phyloP scores from a whole-genome alignment of 805 yeast genomes.

The Metschnikowia vanudenii region DNA sequence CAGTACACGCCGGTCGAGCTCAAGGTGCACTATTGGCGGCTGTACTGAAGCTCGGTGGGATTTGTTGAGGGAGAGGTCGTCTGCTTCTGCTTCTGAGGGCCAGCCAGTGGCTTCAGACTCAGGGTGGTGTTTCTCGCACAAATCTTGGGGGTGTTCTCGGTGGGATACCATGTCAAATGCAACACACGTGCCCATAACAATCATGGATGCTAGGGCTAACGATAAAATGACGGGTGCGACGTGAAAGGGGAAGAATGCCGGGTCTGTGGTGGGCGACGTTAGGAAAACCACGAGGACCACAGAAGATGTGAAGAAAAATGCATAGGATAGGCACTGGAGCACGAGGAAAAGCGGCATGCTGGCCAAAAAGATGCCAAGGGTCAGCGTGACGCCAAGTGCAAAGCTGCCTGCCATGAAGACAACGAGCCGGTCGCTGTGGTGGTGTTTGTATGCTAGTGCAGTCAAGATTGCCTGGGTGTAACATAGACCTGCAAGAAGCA shows the following conservation, averaged over 20 bases:
- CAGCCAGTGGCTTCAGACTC: slow-evolving; percentile 6
- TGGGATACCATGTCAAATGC: neutral
- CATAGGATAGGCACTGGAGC: neutral
- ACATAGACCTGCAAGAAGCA: slow-evolving; percentile 12
- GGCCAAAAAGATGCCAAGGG: neutral
- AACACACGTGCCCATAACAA: slow-evolving; percentile 1
- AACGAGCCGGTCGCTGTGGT: neutral
- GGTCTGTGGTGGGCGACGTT: neutral
- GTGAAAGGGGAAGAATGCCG: neutral
- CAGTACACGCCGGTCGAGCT: neutral
- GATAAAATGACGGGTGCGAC: neutral
- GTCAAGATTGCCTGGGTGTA: slow-evolving; percentile 14
- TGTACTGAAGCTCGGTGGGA: slow-evolving; percentile 2
- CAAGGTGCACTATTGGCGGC: neutral
- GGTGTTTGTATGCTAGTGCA: slow-evolving; percentile 7
- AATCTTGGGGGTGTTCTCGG: too few relatives aligned
- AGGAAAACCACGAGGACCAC: slow-evolving; percentile 7
- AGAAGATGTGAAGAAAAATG: slow-evolving; percentile 5
- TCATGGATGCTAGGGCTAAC: neutral
- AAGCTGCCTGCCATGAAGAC: slow-evolving; percentile 7
- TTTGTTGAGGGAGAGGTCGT: slow-evolving; percentile 10
- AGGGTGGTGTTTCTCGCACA: neutral
- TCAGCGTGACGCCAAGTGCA: slow-evolving; percentile 1
- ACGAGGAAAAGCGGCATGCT: neutral
- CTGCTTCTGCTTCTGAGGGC: slow-evolving; percentile 5